Base-by-base conservation (phyloP, 2,329 filamentous ascomycete species). In the Graphium sp. region DNA sequence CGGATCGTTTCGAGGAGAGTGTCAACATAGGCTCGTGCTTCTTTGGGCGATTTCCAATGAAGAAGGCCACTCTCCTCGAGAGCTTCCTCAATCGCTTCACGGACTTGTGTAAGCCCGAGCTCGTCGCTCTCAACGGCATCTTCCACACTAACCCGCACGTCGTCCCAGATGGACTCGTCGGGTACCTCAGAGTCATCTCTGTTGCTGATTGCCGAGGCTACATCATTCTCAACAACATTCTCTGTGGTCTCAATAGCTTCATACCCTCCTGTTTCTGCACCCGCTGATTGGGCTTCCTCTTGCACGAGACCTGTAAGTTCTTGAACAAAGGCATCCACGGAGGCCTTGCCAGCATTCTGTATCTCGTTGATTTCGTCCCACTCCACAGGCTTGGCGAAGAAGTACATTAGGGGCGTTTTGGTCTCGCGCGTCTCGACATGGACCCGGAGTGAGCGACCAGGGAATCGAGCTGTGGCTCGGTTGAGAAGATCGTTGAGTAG, bases 351-450 rank as follows among this genome's bases (percentile, higher is more conserved):
- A 10, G 61, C 61, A 14, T 60, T 66, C 46, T 95, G 87, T n/a
- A 89, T 79, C 9, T 53, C 49, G 12, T 76, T 56, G 36, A 91
- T 81, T 30, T 82, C 62, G 5, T 74, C 64, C 5, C 80, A 66
- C 0, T 66, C 67, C 30, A 95, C 74, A 4, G 89, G 85, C 48
- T 92, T 78, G 10, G 76, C 85, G 44, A 93, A 92, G 30, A 95
- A 71, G 44, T 92, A 87, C 69, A 93, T 85, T 41, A 77, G 73
- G 0, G 77, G 66, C 4, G 59, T 49, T 7, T 49, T 49, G 6
- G 59, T 60, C 2, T 57, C 55, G 8, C 81, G 66, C 2, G 84
- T 80, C 47, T 94, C 84, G 33, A 93, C 76, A 46, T 85, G 75
- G 21, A 94, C 47, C 8, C 84, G 76, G 5, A 94, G 55, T 2